Percentiles rank a stretch among this genome's conserved stretches.
phyloP scores from a whole-genome alignment of 2,329 filamentous ascomycete species.

The Neoscytalidium dimidiatum region DNA sequence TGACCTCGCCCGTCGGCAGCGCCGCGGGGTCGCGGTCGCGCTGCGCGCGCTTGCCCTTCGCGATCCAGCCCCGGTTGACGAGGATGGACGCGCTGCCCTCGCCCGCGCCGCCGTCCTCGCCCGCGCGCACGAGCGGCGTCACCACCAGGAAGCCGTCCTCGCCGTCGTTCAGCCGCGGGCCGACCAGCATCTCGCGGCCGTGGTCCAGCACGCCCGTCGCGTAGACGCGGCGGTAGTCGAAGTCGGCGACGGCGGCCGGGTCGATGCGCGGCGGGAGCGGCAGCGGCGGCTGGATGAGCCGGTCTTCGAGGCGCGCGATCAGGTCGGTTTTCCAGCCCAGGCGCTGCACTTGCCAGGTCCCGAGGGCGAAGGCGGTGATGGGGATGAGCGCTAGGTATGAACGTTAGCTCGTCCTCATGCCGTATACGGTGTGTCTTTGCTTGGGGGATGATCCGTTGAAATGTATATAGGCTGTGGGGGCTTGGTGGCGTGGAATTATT shows the following conservation, averaged over 20 bases:
- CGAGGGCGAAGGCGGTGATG: constrained; percentile 83
- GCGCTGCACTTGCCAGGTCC: constrained; percentile 93
- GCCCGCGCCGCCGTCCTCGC: constrained; percentile 38
- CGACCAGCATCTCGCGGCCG: constrained; percentile 94
- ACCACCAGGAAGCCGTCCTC: constrained; percentile 89
- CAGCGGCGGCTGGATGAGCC: constrained; percentile 79
- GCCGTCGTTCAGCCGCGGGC: constrained; percentile 84
- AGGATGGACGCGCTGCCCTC: constrained; percentile 59
- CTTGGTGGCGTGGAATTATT: not conserved
- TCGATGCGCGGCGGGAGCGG: constrained; percentile 84
- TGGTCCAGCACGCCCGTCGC: constrained; percentile 76
- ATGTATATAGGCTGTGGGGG: not conserved
- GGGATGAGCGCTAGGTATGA: constrained; percentile 71
- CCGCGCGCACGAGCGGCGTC: constrained; percentile 79
- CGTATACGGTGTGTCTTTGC: not conserved
- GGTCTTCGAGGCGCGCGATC: constrained; percentile 88
- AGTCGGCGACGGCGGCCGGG: constrained; percentile 77
- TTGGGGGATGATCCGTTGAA: not conserved
- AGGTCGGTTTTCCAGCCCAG: constrained; percentile 93
- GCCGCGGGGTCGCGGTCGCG: constrained; percentile 59
- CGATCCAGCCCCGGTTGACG: constrained; percentile 90
- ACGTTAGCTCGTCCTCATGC: not conserved
- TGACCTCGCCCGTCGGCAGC: constrained; percentile 70
- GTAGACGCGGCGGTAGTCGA: constrained; percentile 85
- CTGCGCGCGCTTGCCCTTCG: constrained; percentile 70